Evolutionary conservation across 805 yeast species (phyloP).

Genomic region (Peterozyma xylosa): DNA sequence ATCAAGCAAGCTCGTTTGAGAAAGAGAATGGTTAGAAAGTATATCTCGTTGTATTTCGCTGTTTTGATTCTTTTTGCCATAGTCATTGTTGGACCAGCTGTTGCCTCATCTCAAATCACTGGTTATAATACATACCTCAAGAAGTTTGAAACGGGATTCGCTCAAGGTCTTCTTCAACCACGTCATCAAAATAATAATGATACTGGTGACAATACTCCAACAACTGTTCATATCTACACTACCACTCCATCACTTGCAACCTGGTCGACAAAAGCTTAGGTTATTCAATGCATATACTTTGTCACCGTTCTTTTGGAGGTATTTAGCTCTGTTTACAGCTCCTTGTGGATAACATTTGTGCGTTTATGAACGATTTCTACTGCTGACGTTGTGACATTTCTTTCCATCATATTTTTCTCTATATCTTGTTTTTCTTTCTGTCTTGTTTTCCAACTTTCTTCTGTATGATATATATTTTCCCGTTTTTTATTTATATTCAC

Average conservation of each 20-base stretch:
- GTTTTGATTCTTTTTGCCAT: conserved; percentile 65
- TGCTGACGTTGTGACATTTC: neutral
- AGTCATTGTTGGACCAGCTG: conserved; percentile 87
- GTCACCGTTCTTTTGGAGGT: neutral
- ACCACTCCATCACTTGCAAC: conserved; percentile 33
- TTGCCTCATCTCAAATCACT: conserved; percentile 51
- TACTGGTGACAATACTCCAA: conserved; percentile 51
- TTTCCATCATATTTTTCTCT: neutral
- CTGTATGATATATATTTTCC: neutral
- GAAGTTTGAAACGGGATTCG: conserved; percentile 17
- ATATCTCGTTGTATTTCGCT: conserved; percentile 71
- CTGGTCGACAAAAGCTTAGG: conserved; percentile 42
- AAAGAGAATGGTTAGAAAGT: conserved; percentile 95
- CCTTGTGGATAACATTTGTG: no score
- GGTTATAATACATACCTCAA: conserved; percentile 27
- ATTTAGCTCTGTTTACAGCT: no score
- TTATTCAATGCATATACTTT: conserved; percentile 10
- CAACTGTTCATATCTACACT: conserved; percentile 35
- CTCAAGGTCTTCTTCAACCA: conserved; percentile 82
- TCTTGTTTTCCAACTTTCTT: neutral
- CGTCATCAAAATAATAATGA: conserved; percentile 76
- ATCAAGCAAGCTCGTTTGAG: conserved; percentile 93
- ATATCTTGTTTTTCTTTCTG: neutral
- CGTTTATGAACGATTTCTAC: no score
- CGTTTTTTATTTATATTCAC: neutral